These are phyloP conservation scores for Papiliotrema nemorosa DNA, from an alignment of 1,284 basidiomycete genomes.

Conservation along the genomic window DNA sequence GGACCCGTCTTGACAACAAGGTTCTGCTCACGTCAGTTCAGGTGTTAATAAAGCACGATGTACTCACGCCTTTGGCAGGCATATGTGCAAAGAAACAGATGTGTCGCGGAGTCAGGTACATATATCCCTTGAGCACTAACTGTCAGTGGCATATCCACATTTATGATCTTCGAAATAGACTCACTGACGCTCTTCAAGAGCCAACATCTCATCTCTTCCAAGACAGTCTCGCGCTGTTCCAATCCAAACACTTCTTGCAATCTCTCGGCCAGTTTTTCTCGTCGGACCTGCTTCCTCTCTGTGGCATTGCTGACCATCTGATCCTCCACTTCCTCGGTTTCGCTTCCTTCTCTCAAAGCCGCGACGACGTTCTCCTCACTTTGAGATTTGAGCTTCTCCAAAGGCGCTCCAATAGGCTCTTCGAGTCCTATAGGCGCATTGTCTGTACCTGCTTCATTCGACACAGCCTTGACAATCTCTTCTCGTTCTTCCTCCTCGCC, in stretches of 20 bases:
- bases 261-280: constrained; percentile 72
- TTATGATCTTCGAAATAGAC: constrained; percentile 42
- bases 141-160: constrained; percentile 3
- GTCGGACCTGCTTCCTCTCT: constrained; percentile 57
- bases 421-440: too few species aligned
- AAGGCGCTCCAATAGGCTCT: too few species aligned
- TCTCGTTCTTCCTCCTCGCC: constrained; percentile 55
- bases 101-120: constrained; percentile 88
- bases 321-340: constrained; percentile 22
- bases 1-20: constrained; percentile 82
- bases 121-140: constrained; percentile 87
- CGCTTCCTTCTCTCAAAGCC: constrained; percentile 23
- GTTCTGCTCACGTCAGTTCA: constrained; percentile 54
- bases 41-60: too few species aligned
- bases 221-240: constrained; percentile 71
- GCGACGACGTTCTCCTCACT: constrained; percentile 23
- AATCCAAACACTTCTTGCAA: constrained; percentile 80
- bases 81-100: constrained; percentile 97
- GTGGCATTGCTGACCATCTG: constrained; percentile 16
- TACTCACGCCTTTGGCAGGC: constrained; percentile 75
- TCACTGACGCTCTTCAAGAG: constrained; percentile 76
- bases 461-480: constrained; percentile 35
- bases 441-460: neutral
- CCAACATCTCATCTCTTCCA: constrained; percentile 88
- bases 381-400: neutral